phyloP scores from a whole-genome alignment of 2,329 filamentous ascomycete species.

The Xylariales sp. region DNA sequence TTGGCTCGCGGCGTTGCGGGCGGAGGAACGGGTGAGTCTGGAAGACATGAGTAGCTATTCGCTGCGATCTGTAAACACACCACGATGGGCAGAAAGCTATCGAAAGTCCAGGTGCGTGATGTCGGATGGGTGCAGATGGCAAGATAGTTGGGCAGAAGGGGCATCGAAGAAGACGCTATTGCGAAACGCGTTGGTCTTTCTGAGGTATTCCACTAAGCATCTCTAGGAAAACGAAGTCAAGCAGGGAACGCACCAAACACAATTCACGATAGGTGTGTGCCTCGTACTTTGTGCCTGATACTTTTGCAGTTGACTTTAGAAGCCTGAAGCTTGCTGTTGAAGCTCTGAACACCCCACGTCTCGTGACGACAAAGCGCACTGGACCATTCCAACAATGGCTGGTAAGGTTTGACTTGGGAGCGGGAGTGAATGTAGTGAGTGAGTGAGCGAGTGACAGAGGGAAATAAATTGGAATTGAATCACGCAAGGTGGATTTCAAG shows the following conservation, averaged over 20 bases:
- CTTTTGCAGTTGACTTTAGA: not conserved
- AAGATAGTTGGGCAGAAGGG: not conserved
- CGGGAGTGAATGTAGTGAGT: not conserved
- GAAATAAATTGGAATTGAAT: not conserved
- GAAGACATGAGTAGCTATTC: conserved; percentile 74
- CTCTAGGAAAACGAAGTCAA: conserved; percentile 4
- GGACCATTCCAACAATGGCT: not conserved
- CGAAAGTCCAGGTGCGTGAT: not conserved
- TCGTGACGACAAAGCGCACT: conserved; percentile 1
- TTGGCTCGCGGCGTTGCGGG: conserved; percentile 76
- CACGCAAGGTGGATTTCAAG: not conserved
- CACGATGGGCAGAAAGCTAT: conserved; percentile 3
- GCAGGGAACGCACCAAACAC: not conserved
- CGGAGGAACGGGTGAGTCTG: conserved; percentile 94
- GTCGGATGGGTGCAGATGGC: not conserved
- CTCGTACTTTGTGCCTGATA: not conserved
- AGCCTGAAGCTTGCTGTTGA: conserved; percentile 1
- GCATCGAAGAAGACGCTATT: not conserved
- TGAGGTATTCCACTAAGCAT: not conserved
- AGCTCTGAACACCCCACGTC: conserved; percentile 7
- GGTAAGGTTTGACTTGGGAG: not conserved
- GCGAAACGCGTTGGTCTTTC: conserved; percentile 3
- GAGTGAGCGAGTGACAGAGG: not conserved
- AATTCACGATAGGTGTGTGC: conserved; percentile 2
- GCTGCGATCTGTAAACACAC: conserved; percentile 12